These are phyloP conservation scores for Raphanus hybrid DNA, from an alignment of 441 rosid species.

Conservation along the genomic window DNA sequence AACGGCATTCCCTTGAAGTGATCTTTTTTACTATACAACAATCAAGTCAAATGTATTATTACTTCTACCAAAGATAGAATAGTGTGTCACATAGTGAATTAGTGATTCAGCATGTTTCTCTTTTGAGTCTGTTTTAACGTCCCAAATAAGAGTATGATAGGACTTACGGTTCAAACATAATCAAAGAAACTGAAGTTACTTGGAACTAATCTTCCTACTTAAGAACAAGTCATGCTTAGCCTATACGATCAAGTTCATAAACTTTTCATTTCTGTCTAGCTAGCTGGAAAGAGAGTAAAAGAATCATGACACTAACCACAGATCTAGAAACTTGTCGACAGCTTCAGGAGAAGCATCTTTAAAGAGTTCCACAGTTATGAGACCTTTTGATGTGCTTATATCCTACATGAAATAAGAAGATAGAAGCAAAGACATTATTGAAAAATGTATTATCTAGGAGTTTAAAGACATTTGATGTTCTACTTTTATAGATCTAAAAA, in stretches of 20 bases:
- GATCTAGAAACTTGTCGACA: constrained; percentile 79
- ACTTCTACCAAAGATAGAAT: constrained; percentile 2
- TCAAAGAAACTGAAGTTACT: constrained; percentile 11
- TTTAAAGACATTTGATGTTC: background rate
- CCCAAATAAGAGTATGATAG: background rate
- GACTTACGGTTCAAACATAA: constrained; percentile 23
- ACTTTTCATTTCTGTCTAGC: constrained; percentile 1
- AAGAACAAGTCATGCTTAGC: constrained; percentile 9
- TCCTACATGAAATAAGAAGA: constrained; percentile 49
- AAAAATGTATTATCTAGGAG: constrained; percentile 1
- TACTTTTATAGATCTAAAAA: background rate
- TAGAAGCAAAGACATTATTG: constrained; percentile 12
- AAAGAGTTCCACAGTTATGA: constrained; percentile 64
- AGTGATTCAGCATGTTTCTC: constrained; percentile 6
- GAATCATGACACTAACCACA: constrained; percentile 53
- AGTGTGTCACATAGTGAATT: background rate
- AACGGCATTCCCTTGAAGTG: constrained; percentile 83
- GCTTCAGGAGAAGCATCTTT: constrained; percentile 75
- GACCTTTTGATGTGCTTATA: constrained; percentile 76
- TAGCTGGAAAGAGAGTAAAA: constrained; percentile 10
- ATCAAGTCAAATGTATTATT: constrained; percentile 43
- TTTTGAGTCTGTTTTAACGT: background rate
- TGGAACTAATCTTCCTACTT: background rate
- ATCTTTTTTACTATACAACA: constrained; percentile 69
- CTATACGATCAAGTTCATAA: background rate